These are phyloP conservation scores for Amaranthus hypochondriacus DNA, from an alignment of 148 eudicot genomes.

Conservation along the genomic window DNA sequence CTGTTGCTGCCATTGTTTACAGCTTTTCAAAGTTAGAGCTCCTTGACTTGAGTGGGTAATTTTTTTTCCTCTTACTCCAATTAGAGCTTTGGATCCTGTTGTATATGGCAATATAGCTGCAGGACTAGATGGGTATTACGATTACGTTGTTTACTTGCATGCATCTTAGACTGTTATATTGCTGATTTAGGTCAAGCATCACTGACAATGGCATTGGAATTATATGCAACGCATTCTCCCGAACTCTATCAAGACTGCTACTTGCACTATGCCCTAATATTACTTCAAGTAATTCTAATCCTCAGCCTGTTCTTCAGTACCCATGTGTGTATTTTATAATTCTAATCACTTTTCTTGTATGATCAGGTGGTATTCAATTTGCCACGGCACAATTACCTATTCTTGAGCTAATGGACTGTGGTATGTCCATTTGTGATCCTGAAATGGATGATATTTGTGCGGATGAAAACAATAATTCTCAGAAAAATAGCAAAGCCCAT, in stretches of 20 bases:
- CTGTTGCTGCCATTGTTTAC: constrained; percentile 87
- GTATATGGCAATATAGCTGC: not conserved
- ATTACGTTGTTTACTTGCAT: not conserved
- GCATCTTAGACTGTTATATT: not conserved
- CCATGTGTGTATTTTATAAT: not conserved
- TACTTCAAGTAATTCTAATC: constrained; percentile 65
- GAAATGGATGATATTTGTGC: constrained; percentile 24
- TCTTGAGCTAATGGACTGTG: constrained; percentile 96
- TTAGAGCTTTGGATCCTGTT: not conserved
- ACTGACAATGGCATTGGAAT: constrained; percentile 93
- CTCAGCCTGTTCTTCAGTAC: not conserved
- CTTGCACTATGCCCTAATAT: constrained; percentile 87
- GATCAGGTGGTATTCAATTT: constrained; percentile 92
- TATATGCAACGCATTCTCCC: constrained; percentile 82
- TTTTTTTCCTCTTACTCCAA: not conserved
- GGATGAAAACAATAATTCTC: constrained; percentile 33
- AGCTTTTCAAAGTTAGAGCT: constrained; percentile 76
- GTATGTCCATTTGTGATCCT: constrained; percentile 73
- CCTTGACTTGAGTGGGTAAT: constrained; percentile 94
- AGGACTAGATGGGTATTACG: not conserved
- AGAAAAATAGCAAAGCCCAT: constrained; percentile 48
- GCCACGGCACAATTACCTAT: constrained; percentile 91
- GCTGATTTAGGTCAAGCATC: constrained; percentile 69
- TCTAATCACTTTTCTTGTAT: not conserved
- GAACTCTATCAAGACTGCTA: constrained; percentile 65